Evolutionary conservation across 2,329 filamentous ascomycete genomes (phyloP), one percentile per base, ranked within the genome.

Genomic region (Fusarium pseudocircinatum): DNA sequence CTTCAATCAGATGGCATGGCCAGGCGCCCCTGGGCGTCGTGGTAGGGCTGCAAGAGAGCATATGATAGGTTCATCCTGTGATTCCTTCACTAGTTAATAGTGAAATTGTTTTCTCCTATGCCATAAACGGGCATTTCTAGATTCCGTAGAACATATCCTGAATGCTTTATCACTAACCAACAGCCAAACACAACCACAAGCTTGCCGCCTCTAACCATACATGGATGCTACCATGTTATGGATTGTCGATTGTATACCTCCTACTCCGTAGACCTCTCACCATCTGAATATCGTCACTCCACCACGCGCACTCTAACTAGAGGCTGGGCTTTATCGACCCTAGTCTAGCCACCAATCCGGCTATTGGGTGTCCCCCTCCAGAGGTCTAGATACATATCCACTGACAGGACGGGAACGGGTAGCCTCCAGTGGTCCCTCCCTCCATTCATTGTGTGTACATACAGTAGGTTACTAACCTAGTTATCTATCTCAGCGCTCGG

Each of bases 371-470:
- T 63, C 46, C 37, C 43, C 63, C 44, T 53, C 46, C 30, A 44
- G 60, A 43, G 65, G 57, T 52, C 58, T 64, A 60, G 44, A 62
- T 58, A 49, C 39, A 28, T 60, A 57, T 66, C 64, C 64, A 72
- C 64, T 72, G 69, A 66, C 60, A 73, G 60, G 64, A 72, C 70
- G 70, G 70, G 70, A 72, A 72, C 70, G 69, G 69, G 69, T 73
- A 70, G 69, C 69, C 54, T 72, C 70, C 69, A 70, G 65, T 73
- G 43, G 47, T 52, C 57, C 52, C 59, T 44, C 66, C 46, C 53
- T 11, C 63, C 64, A 69, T 64, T 46, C 46, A 58, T 30, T 24
- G 30, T 46, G 24, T 46, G 24, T 46, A 46, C n/a, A n/a, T n/a
- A n/a, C n/a, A n/a, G n/a, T n/a, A n/a, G 28, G 43, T 46, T 28